Evolutionary conservation across 352 stramenopile genomes (phyloP).

Genomic region (Thraustotheca clavata): DNA sequence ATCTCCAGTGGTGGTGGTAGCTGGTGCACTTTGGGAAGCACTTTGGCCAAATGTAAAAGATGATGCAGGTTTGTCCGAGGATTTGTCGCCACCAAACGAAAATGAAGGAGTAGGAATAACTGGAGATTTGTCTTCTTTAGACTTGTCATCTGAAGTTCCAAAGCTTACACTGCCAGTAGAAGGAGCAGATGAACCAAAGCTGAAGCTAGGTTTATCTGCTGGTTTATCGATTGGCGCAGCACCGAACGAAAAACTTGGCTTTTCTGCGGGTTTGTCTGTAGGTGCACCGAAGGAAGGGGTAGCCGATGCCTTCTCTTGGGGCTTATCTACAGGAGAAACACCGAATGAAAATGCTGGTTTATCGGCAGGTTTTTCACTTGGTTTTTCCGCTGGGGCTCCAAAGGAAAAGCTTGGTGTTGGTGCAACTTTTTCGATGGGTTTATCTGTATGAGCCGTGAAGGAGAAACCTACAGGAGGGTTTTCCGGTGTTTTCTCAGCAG

Average conservation of each 20-base stretch:
- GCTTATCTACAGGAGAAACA: slow-evolving; percentile 2
- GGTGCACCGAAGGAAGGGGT: slow-evolving; percentile 22
- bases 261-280: background rate
- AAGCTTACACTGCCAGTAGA: too few species aligned
- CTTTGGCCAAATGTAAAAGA: slow-evolving; percentile 23
- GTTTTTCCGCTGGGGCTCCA: slow-evolving; percentile 16
- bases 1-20: slow-evolving; percentile 12
- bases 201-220: slow-evolving; percentile 22
- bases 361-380: background rate
- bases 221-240: slow-evolving; percentile 1
- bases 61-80: slow-evolving; percentile 22
- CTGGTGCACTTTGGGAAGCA: slow-evolving; percentile 19
- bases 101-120: too few species aligned
- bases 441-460: slow-evolving; percentile 22
- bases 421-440: slow-evolving; percentile 18
- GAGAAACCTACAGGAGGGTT: background rate
- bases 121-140: slow-evolving; percentile 4
- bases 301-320: slow-evolving; percentile 23
- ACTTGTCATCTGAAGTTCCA: slow-evolving; percentile 19
- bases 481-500: background rate
- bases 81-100: slow-evolving; percentile 26
- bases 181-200: slow-evolving; percentile 25
- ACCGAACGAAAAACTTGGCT: slow-evolving; percentile 18
- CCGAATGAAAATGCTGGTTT: slow-evolving; percentile 23
- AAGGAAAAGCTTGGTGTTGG: background rate